These are phyloP conservation scores for Pseudogymnoascus sp. DNA, from an alignment of 2,329 filamentous ascomycete genomes.

Conservation along the genomic window DNA sequence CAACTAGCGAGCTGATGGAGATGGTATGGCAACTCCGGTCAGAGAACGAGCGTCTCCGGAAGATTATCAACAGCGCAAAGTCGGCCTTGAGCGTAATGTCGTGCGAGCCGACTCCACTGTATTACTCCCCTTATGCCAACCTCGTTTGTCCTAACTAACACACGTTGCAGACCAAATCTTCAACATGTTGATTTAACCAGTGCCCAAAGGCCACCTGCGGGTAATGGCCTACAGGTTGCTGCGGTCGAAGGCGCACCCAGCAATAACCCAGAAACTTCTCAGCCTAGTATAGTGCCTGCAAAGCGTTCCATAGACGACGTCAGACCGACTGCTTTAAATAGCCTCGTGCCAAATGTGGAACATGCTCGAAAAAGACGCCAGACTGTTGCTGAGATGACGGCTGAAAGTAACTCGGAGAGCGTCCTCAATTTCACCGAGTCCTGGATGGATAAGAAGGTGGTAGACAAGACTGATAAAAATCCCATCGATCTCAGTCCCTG, in stretches of 20 bases:
- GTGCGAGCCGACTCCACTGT: neutral
- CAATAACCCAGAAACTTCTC: neutral
- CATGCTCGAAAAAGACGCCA: neutral
- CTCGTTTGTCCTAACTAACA: neutral
- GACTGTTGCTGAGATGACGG: neutral
- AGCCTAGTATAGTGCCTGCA: neutral
- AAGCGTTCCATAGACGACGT: neutral
- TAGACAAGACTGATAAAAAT: neutral
- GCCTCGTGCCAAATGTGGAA: neutral
- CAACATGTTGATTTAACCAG: neutral
- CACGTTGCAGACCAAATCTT: neutral
- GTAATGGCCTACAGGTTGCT: neutral
- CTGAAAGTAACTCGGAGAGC: neutral
- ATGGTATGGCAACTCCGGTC: constrained; percentile 14
- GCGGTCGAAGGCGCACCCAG: neutral
- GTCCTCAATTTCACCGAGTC: neutral
- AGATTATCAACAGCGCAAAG: constrained; percentile 18
- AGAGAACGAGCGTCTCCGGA: constrained; percentile 16
- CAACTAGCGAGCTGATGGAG: constrained; percentile 15
- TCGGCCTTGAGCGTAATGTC: constrained; percentile 11
- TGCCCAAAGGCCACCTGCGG: neutral
- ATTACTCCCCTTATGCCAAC: neutral
- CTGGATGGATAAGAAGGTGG: neutral
- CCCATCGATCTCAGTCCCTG: neutral
- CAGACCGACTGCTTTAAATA: neutral